Evolutionary conservation across 1,284 basidiomycete genomes (phyloP), one percentile per base, ranked within the genome.

Genomic region (Cystobasidiaceae sp.): DNA sequence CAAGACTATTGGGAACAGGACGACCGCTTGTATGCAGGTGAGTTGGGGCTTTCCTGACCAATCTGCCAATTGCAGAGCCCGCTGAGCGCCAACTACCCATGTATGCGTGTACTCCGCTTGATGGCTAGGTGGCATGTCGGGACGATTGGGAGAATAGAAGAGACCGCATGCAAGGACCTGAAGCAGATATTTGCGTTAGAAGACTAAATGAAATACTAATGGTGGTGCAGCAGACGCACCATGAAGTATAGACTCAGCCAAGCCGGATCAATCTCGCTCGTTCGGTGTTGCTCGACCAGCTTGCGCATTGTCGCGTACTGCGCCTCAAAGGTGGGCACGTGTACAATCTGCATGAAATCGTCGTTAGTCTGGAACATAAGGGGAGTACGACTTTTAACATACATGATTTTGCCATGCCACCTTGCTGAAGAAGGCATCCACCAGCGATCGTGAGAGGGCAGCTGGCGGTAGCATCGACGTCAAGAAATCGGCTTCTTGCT

Each of bases 211-310:
- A 13, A 25, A 5, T 28, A 13, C 27, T 13, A 30, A 28, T 15
- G 2, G 23, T 11, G 23, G 27, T n/a, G 25, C 48, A 25, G 5
- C 21, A 23, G 11, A 32, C 56, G 17, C 19, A 59, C 59, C 66
- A 67, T 67, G 34, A 62, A 67, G 44, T 67, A 67, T 15, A 67
- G 45, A 33, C 57, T 59, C 15, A 61, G 37, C 66, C 66, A 67
- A 17, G 66, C 66, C 13, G 57, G 57, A 43, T 67, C 66, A 44
- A 67, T 48, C 21, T 61, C 57, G 9, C 32, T 52, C 25, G 44
- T 46, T 30, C 50, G 41, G 51, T 46, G 49, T 52, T 67, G 66
- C 8, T 54, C 58, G 58, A 61, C 50, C n/a, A 61, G 44, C 45
- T 55, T 37, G 15, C 43, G 34, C 49, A 62, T 51, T 19, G 37